These are phyloP conservation scores for Aureobasidium pullulans DNA, from an alignment of 2,329 filamentous ascomycete genomes.

Conservation along the genomic window DNA sequence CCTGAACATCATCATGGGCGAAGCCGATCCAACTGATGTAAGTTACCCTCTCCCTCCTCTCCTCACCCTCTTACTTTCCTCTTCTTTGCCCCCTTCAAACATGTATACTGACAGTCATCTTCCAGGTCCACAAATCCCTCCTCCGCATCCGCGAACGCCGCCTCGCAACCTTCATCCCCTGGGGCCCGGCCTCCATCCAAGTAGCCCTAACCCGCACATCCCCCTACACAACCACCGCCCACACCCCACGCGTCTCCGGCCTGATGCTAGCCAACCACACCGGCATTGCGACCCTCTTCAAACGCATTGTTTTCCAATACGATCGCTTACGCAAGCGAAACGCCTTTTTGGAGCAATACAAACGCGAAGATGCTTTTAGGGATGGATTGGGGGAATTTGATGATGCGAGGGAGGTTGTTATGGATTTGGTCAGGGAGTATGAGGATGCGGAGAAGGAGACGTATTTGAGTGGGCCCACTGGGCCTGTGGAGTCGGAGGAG, in stretches of 20 bases:
- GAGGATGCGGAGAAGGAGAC: slow-evolving; percentile 88
- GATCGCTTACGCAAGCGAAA: slow-evolving; percentile 92
- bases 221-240: slow-evolving; percentile 90
- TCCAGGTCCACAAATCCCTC: slow-evolving; percentile 82
- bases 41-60: slow-evolving; percentile 16
- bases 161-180: slow-evolving; percentile 93
- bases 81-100: too few species aligned
- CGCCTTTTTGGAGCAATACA: slow-evolving; percentile 93
- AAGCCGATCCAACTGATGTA: slow-evolving; percentile 91
- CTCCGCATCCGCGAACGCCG: slow-evolving; percentile 90
- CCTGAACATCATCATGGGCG: slow-evolving; percentile 96
- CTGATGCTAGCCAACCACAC: slow-evolving; percentile 98
- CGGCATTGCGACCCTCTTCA: slow-evolving; percentile 93
- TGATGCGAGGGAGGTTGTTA: slow-evolving; percentile 83
- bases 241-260: slow-evolving; percentile 80
- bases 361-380: slow-evolving; percentile 86
- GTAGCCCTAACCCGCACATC: slow-evolving; percentile 95
- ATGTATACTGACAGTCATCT: not conserved
- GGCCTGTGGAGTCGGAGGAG: slow-evolving; percentile 22
- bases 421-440: slow-evolving; percentile 87
- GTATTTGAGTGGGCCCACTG: slow-evolving; percentile 68
- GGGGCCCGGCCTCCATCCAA: slow-evolving; percentile 96
- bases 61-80: not conserved
- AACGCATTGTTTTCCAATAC: slow-evolving; percentile 85
- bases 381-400: slow-evolving; percentile 94